Base-by-base conservation (phyloP, 2,329 filamentous ascomycete genomes). In the Phyllosticta citrichinensis region DNA sequence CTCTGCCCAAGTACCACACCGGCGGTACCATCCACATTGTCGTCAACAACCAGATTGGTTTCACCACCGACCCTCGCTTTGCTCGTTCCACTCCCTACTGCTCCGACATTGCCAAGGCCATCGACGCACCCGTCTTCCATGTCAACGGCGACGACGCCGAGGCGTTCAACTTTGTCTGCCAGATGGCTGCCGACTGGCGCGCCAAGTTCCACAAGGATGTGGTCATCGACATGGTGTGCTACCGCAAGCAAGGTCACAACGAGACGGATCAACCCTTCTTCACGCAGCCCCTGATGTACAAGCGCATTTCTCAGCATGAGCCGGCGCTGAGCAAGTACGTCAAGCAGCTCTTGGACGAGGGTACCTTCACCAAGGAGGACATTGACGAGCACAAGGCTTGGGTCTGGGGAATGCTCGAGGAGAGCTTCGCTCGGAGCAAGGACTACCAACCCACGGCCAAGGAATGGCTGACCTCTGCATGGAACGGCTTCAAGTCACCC, bases 261-360 rank as follows among this genome's bases (percentile, higher is more conserved):
- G 94, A 99, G 81, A 99, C 94, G 11, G 94, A 99, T 74, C 94
- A 99, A 81, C 94, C 94, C 55, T 96, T 93, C 51, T 99, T 99
- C 82, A 99, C 94, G n/a, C 94, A 99, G 75, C 94, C 94, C 51
- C 80, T 97, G 68, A 99, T 99, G 94, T 99, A 99, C 85, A 97
- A 97, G 86, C 89, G 89, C 71, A 97, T 99, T 73, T 84, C 86
- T 67, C 82, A 87, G 63, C 91, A 97, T 75, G 83, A 87, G 65
- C 85, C 88, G 54, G 89, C 94, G 73, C 86, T 99, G 63, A 88
- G 96, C 72, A 89, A 90, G 70, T 99, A 99, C 74, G 84, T 94
- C 67, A 84, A 96, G 71, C 89, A 96, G 81, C 86, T 99, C 59
- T 81, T 97, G 52, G 82, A 91, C 64, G 92, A 97, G 71, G 91